A percentile compares a stretch with the other conserved stretches of the same genome.
These are phyloP conservation scores for Heliocybe sulcata DNA, from an alignment of 1,284 basidiomycete species.

Conservation along the genomic window DNA sequence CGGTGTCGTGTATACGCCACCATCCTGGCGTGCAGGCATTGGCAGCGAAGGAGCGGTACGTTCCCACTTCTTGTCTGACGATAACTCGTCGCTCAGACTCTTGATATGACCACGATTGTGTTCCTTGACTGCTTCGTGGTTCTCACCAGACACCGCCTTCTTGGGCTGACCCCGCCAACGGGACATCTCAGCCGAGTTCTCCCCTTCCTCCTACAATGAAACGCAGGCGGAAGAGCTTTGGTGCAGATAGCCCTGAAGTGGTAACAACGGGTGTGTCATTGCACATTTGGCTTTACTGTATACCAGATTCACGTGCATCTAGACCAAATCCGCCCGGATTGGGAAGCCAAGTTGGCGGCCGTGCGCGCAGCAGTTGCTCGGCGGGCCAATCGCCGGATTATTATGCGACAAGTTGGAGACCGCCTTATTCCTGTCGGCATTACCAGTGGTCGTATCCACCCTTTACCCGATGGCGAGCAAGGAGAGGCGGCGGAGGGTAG, in stretches of 20 bases:
- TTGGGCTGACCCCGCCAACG: conserved; percentile 45
- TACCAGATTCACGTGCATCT: conserved; percentile 8
- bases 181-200: conserved; percentile 27
- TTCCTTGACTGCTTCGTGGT: conserved; percentile 4
- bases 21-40: conserved; percentile 71
- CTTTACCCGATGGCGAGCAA: conserved; percentile 51
- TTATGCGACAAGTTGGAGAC: conserved; percentile 98
- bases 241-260: conserved; percentile 76
- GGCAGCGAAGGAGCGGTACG: conserved; percentile 62
- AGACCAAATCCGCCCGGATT: conserved; percentile 94
- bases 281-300: background rate
- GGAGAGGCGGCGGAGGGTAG: conserved; percentile 29
- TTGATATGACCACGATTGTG: conserved; percentile 4
- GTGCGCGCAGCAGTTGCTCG: conserved; percentile 84
- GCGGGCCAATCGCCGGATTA: conserved; percentile 90
- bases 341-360: conserved; percentile 88
- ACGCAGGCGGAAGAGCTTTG: conserved; percentile 72
- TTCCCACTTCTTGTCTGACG: conserved; percentile 9
- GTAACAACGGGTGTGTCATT: conserved; percentile 73
- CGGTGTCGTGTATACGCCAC: conserved; percentile 86
- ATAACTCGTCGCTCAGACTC: conserved; percentile 1
- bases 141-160: conserved; percentile 25
- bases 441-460: conserved; percentile 72
- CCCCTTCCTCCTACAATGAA: conserved; percentile 44
- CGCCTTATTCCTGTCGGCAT: conserved; percentile 95